Conservation (phyloP, 306 rosid genomes). For the Casuarina equisetifolia region DNA sequence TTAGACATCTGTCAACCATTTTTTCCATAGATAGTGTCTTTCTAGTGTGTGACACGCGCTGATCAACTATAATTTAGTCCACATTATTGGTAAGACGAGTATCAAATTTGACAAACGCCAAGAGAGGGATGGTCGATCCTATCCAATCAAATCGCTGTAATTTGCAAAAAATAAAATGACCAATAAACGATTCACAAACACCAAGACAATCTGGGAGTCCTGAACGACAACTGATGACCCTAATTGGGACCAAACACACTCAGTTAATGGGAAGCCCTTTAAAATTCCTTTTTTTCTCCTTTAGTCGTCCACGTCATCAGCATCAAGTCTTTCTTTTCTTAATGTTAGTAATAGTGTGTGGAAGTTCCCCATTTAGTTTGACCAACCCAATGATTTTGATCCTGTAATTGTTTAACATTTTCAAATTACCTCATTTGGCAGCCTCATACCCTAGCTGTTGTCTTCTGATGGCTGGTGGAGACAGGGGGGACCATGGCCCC, state of each 20-base stretch:
- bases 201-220: conserved; percentile 22
- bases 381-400: no score
- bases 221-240: conserved; percentile 17
- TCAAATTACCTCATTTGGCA: no score
- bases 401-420: no score
- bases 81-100: conserved; percentile 18
- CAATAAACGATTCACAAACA: conserved; percentile 32
- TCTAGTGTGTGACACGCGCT: conserved; percentile 34
- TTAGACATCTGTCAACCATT: conserved; percentile 9
- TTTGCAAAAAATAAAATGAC: conserved; percentile 16
- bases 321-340: no score
- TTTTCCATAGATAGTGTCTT: background rate
- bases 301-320: background rate
- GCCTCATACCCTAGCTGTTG: no score
- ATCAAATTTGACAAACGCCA: conserved; percentile 20
- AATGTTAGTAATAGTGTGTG: no score
- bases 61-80: background rate
- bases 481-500: no score
- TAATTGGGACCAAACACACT: conserved; percentile 30
- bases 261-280: background rate
- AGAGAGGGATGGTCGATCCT: conserved; percentile 31
- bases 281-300: background rate
- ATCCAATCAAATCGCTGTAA: conserved; percentile 39
- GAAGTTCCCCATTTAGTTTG: no score
- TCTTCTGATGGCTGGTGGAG: no score